Conservation (phyloP, 768 basidiomycete species). For the Austroboletus festivus region DNA sequence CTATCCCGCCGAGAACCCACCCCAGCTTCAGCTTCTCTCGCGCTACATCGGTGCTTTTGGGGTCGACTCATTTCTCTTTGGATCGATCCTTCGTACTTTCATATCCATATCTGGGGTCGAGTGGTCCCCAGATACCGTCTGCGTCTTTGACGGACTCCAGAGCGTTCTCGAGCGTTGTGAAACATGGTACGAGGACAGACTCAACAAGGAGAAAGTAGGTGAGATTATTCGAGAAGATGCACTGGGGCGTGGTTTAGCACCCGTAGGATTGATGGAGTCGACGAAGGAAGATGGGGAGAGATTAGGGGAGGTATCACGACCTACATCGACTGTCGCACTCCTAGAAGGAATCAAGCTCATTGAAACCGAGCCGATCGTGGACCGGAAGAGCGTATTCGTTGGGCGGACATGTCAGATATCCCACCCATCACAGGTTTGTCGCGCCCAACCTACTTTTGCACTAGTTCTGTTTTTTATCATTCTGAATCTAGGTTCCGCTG, state of each 20-base stretch:
- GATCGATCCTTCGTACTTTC: constrained; percentile 72
- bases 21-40: constrained; percentile 82
- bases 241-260: constrained; percentile 23
- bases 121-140: constrained; percentile 69
- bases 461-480: neutral
- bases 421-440: constrained; percentile 66
- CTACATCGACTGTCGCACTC: constrained; percentile 24
- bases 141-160: constrained; percentile 87
- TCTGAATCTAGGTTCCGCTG: constrained; percentile 53
- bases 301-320: neutral
- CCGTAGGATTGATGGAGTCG: constrained; percentile 6
- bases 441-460: no score
- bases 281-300: constrained; percentile 7
- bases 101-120: constrained; percentile 78
- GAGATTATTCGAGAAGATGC: constrained; percentile 56
- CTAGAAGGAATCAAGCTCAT: constrained; percentile 66
- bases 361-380: constrained; percentile 76
- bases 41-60: constrained; percentile 80
- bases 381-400: constrained; percentile 82
- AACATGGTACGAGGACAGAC: constrained; percentile 68
- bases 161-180: constrained; percentile 63
- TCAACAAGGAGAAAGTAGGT: constrained; percentile 52
- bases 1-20: constrained; percentile 69
- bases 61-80: constrained; percentile 71
- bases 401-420: constrained; percentile 81